Conservation (phyloP, 805 yeast species). For the Saturnispora sanitii region DNA sequence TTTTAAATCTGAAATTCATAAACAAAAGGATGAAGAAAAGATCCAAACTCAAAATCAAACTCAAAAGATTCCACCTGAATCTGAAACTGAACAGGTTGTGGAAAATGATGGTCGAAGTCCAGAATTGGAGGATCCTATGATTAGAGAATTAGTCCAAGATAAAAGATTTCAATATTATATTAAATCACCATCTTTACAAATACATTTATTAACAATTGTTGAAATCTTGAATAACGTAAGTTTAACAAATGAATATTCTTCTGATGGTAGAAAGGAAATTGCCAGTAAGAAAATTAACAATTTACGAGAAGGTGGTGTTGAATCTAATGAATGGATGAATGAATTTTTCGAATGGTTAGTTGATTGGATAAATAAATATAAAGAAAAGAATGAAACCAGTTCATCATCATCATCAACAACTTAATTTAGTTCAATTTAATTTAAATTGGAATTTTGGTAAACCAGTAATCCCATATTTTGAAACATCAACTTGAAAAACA, state of each 20-base stretch:
- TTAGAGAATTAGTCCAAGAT: constrained; percentile 30
- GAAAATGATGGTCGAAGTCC: not conserved
- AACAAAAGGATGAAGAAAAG: constrained; percentile 16
- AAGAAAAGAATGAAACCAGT: constrained; percentile 1
- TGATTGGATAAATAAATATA: constrained; percentile 10
- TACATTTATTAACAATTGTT: constrained; percentile 42
- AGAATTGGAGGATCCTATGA: constrained; percentile 17
- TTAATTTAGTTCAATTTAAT: constrained; percentile 19
- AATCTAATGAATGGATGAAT: constrained; percentile 58
- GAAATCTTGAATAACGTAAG: constrained; percentile 38
- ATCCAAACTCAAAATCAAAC: not conserved
- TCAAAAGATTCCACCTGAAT: constrained; percentile 1
- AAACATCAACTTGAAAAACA: constrained; percentile 37
- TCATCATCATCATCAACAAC: constrained; percentile 7
- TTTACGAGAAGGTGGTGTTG: constrained; percentile 53
- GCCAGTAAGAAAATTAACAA: constrained; percentile 54
- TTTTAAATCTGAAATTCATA: constrained; percentile 39
- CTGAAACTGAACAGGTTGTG: not conserved
- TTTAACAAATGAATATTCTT: constrained; percentile 38
- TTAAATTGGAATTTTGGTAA: constrained; percentile 18
- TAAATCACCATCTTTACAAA: constrained; percentile 41
- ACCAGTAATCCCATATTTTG: constrained; percentile 26
- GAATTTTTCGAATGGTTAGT: constrained; percentile 36
- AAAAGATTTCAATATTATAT: constrained; percentile 37
- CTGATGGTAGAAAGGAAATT: constrained; percentile 47